Conservation (phyloP, 2,329 filamentous ascomycete genomes). For the Colletotrichum godetiae region DNA sequence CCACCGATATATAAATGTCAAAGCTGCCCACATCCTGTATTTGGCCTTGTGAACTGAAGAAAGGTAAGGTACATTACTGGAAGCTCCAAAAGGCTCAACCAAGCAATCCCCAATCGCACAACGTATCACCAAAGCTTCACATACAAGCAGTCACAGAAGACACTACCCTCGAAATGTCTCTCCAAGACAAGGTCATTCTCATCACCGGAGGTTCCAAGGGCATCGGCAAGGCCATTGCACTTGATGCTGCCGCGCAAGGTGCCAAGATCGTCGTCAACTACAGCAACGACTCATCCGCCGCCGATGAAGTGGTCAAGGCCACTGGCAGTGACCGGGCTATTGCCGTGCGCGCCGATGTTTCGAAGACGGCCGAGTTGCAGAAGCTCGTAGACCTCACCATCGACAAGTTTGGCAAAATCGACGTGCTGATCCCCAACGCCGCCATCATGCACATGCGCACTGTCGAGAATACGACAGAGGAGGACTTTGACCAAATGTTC, state of each 20-base stretch:
- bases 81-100: background rate
- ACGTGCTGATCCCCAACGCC: constrained; percentile 69
- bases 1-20: background rate
- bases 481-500: constrained; percentile 61
- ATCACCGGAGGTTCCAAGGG: constrained; percentile 69
- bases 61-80: no score
- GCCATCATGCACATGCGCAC: constrained; percentile 62
- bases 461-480: constrained; percentile 60
- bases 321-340: constrained; percentile 61
- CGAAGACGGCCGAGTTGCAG: constrained; percentile 57
- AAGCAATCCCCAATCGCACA: background rate
- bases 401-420: constrained; percentile 63
- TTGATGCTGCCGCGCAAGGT: constrained; percentile 66
- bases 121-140: background rate
- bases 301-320: constrained; percentile 56
- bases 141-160: background rate
- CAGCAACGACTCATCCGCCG: constrained; percentile 55
- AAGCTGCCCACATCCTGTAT: background rate
- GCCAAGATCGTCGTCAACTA: constrained; percentile 71
- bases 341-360: constrained; percentile 67
- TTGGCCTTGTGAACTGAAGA: no score
- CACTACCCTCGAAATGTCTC: constrained; percentile 39
- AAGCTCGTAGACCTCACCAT: constrained; percentile 61
- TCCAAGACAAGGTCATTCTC: constrained; percentile 56
- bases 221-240: constrained; percentile 69